Evolutionary conservation across 148 eudicot species (phyloP), one percentile per base, ranked within the genome.

Genomic region (Limonium bicolor): DNA sequence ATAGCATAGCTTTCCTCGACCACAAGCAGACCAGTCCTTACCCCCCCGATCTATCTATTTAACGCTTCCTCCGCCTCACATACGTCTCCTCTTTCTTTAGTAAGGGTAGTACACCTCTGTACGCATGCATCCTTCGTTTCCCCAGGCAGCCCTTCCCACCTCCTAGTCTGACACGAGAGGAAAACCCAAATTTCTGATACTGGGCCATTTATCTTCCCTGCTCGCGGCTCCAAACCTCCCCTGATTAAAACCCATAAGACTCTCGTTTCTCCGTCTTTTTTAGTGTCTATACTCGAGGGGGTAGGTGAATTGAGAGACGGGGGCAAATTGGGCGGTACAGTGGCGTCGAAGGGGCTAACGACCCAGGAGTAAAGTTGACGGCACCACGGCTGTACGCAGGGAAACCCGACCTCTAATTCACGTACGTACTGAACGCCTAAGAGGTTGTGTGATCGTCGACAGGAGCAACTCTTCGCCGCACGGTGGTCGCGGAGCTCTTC

Each of bases 311-410:
- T n/a, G n/a, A n/a, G n/a, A n/a, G n/a, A n/a, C n/a, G n/a, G n/a
- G n/a, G n/a, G n/a, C n/a, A n/a, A n/a, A n/a, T n/a, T n/a, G n/a
- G n/a, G n/a, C n/a, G n/a, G n/a, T n/a, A n/a, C n/a, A n/a, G n/a
- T n/a, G n/a, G n/a, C n/a, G n/a, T n/a, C 13, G 46, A 20, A 41
- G 36, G 50, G 63, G 86, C 77, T 54, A 47, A 46, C 65, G 27
- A 38, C 84, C 94, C 78, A 39, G 74, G 61, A 15, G 61, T 41
- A 58, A 38, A 54, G 62, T 59, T 72, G 77, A 36, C 42, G 65
- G 50, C 75, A 86, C 56, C 82, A 86, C 94, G 96, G 94, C 96
- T 82, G 62, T 68, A 63, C 60, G 12, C 51, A 36, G 62, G 41
- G 64, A 31, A 48, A 27, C 45, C 10, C 74, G 79, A 31, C 42